Conservation (phyloP, 2,329 filamentous ascomycete species). For the Fusarium kyushuense region DNA sequence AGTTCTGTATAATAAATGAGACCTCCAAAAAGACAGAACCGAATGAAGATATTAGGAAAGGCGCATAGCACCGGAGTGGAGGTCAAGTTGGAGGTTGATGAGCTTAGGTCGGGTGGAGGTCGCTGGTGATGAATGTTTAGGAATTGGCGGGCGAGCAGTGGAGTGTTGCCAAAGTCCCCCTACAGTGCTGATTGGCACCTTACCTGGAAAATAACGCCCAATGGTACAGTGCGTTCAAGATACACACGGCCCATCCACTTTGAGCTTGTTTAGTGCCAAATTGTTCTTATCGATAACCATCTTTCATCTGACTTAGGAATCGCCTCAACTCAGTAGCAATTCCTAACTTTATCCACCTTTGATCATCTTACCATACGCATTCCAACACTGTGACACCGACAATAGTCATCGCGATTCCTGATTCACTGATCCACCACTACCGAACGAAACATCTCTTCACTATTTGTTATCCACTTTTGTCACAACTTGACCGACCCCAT, state of each 20-base stretch:
- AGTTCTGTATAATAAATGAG: constrained; percentile 3
- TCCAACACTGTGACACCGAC: too few species aligned
- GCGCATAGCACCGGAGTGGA: constrained; percentile 44
- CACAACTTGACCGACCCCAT: background rate
- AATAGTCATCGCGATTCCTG: fast-evolving
- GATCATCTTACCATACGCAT: background rate
- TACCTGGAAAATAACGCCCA: fast-evolving
- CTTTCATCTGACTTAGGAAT: constrained; percentile 38
- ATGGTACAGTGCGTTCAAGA: fast-evolving
- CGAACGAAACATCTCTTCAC: background rate
- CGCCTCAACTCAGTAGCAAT: constrained; percentile 17
- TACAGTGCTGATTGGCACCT: constrained; percentile 32
- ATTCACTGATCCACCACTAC: background rate
- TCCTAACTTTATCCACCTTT: constrained; percentile 20
- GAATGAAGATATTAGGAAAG: constrained; percentile 33
- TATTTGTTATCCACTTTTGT: background rate
- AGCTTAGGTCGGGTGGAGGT: constrained; percentile 45
- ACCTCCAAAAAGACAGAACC: constrained; percentile 35
- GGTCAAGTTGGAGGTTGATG: constrained; percentile 40
- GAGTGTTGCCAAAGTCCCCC: constrained; percentile 16
- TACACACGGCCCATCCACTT: constrained; percentile 1
- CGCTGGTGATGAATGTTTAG: constrained; percentile 40
- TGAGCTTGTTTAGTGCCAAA: background rate
- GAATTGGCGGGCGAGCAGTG: constrained; percentile 38
- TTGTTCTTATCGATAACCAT: constrained; percentile 43